Conservation (phyloP, 768 basidiomycete species). For the Panaeolus papilionaceus region DNA sequence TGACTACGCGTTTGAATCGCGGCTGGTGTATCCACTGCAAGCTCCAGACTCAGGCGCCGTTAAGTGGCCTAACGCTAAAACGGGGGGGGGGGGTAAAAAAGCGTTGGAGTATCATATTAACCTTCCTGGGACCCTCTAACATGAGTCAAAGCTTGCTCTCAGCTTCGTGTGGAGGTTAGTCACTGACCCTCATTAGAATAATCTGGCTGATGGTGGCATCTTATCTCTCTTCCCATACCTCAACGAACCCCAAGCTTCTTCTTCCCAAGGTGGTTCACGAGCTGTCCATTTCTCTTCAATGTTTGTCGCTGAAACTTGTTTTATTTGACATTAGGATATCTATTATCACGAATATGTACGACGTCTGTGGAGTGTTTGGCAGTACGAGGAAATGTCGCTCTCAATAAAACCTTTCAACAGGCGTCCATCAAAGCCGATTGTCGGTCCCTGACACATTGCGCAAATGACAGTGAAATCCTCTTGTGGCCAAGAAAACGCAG, state of each 20-base stretch:
- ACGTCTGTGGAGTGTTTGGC: too few species aligned
- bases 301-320: background rate
- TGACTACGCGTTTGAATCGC: background rate
- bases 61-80: background rate
- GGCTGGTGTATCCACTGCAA: conserved; percentile 2
- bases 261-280: background rate
- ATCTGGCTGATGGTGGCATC: background rate
- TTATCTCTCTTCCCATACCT: background rate
- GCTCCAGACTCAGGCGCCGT: background rate
- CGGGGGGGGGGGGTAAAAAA: background rate
- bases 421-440: background rate
- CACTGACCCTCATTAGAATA: background rate
- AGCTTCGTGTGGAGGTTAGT: background rate
- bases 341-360: background rate
- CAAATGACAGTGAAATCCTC: too few species aligned
- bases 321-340: background rate
- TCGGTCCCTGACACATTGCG: background rate
- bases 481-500: too few species aligned
- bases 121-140: too few species aligned
- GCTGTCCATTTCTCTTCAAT: background rate
- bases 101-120: background rate
- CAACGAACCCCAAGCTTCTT: background rate
- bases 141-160: too few species aligned
- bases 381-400: too few species aligned
- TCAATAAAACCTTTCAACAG: too few species aligned